Conservation (phyloP, 768 basidiomycete genomes). For the Russula earlei region DNA sequence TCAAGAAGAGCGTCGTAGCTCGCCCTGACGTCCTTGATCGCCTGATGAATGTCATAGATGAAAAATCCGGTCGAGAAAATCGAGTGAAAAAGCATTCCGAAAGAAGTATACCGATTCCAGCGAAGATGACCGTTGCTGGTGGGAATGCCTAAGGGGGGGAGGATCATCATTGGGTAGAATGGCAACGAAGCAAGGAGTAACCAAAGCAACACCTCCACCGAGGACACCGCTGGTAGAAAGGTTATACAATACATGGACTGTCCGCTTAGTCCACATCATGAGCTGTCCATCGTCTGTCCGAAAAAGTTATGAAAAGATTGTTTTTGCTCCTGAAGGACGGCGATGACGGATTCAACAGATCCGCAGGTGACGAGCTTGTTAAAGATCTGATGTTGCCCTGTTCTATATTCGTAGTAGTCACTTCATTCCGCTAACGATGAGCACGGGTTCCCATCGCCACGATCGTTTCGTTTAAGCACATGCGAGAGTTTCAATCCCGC, state of each 20-base stretch:
- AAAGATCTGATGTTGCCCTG: not conserved
- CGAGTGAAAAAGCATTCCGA: not conserved
- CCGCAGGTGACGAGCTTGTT: not conserved
- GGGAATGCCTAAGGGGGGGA: too few species aligned
- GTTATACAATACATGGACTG: not conserved
- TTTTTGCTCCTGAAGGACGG: not conserved
- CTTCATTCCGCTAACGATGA: conserved; percentile 70
- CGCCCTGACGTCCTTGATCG: not conserved
- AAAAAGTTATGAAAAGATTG: not conserved
- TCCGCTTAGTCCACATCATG: not conserved
- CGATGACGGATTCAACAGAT: not conserved
- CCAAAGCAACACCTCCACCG: not conserved
- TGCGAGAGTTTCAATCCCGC: conserved; percentile 57
- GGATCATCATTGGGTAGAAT: too few species aligned
- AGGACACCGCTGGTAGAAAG: not conserved
- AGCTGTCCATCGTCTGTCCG: not conserved
- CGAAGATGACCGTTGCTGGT: not conserved
- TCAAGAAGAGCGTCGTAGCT: not conserved
- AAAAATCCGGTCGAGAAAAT: not conserved
- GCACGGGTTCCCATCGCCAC: conserved; percentile 83
- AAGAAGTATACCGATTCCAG: not conserved
- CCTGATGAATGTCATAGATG: not conserved
- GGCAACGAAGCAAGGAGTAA: not conserved
- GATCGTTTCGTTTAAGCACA: conserved; percentile 90
- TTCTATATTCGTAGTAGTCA: conserved; percentile 96